These are phyloP conservation scores for Mangifera indica DNA, from an alignment of 345 rosid genomes.

Conservation along the genomic window DNA sequence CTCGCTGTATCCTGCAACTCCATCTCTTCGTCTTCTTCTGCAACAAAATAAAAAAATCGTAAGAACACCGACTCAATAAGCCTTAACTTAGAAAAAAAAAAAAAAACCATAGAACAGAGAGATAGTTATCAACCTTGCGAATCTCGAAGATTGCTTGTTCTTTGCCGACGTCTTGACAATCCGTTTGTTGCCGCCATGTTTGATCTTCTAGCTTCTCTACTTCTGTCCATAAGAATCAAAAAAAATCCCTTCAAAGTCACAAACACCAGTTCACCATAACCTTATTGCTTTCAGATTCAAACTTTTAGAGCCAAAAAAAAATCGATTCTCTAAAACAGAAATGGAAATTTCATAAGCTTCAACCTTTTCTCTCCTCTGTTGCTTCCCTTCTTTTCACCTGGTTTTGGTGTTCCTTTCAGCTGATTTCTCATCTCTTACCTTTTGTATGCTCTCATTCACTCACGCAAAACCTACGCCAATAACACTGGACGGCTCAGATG, in stretches of 20 bases:
- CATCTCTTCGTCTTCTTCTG: conserved; percentile 37
- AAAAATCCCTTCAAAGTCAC: neutral
- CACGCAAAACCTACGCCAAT: conserved; percentile 24
- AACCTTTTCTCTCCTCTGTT: neutral
- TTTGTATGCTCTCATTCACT: conserved; percentile 17
- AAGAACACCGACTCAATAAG: neutral
- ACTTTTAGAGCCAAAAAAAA: conserved; percentile 16
- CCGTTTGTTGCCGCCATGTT: conserved; percentile 42
- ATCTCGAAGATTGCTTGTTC: conserved; percentile 31
- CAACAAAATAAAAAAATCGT: conserved; percentile 2
- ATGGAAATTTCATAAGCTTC: neutral
- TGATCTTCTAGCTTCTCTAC: conserved; percentile 44
- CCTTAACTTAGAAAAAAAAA: neutral
- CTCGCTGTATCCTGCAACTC: conserved; percentile 38
- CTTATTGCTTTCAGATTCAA: neutral
- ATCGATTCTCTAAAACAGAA: conserved; percentile 12
- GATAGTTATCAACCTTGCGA: conserved; percentile 28
- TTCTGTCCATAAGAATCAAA: conserved; percentile 41
- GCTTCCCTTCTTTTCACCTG: conserved; percentile 17
- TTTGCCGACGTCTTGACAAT: conserved; percentile 42
- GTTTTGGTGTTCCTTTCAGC: conserved; percentile 8
- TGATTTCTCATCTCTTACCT: conserved; percentile 20
- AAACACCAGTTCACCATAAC: conserved; percentile 18
- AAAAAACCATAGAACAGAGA: neutral
- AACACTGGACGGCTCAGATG: conserved; percentile 41